Base-by-base conservation (phyloP, 169 alveolate genomes). In the Cryptosporidium tyzzeri region DNA sequence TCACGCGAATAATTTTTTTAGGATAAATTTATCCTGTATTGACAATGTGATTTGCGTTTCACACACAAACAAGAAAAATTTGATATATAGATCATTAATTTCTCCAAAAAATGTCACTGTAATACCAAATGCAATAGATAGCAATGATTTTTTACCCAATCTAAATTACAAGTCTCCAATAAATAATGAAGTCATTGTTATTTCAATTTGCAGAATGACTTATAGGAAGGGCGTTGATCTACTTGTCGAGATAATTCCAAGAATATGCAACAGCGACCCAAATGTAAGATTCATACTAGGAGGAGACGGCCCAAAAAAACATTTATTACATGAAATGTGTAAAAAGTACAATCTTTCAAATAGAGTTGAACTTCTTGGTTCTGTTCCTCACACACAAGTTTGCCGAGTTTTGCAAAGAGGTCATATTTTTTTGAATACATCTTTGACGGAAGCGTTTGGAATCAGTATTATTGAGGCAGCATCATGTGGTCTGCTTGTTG, bases 391-490 rank as follows among this genome's bases (percentile, higher is more conserved):
- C 87, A 92, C 96, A 65, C 91, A 97, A 69, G 99, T 98, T 14
- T 93, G 98, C 87, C 95, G 95, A 86, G 97, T 97, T 23, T 95
- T 98, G 67, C 97, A 96, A 62, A 91, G 96, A 91, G 99, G 99
- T 0, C 99, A 98, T 91, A 98, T 99, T 37, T 99, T 98, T 95
- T 96, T 99, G 84, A 98, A 97, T 93, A 94, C 99, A 62, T 98
- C 99, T 33, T 95, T 98, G 74, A 97, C 99, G 7, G 99, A 98
- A 92, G 99, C 99, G 7, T 98, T 99, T 94, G 97, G 99, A 92
- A 98, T 98, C n/a, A 99, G 99, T 33, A 97, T 97, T 39, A 95
- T 96, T 12, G 99, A 99, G 92, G 99, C 99, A 26, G 99, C 99
- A 18, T 96, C 99, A n/a, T 97, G 99, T 61, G 99, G 99, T 7